Evolutionary conservation across 2,329 filamentous ascomycete species (phyloP).

Genomic region (Aspergillus pseudoterreus): DNA sequence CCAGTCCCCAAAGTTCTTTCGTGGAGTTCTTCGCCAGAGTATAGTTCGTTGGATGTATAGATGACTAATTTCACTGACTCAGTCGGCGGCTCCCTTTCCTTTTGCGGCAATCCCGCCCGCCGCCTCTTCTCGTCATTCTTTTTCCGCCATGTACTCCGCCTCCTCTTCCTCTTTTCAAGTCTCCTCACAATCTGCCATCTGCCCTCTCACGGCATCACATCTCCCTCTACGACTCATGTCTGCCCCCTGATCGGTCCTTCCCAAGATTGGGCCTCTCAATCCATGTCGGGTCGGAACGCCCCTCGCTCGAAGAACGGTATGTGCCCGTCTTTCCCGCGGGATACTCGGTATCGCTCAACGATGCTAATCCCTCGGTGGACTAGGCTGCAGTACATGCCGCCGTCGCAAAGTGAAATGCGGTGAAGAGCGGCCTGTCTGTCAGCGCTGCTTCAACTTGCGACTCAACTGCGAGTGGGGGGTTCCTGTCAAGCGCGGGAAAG

Average conservation of each 20-base stretch:
- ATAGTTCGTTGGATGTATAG: no score
- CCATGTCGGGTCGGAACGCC: constrained; percentile 35
- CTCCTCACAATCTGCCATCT: no score
- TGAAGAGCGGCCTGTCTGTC: constrained; percentile 32
- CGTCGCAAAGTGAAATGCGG: constrained; percentile 35
- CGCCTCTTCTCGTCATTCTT: no score
- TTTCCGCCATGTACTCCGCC: no score
- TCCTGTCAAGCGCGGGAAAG: constrained; percentile 24
- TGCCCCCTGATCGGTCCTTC: not conserved
- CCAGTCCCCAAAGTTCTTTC: no score
- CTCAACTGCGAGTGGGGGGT: constrained; percentile 34
- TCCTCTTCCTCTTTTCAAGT: no score
- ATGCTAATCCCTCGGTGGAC: not conserved
- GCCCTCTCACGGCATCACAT: not conserved
- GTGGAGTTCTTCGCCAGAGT: no score
- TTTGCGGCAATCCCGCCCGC: not conserved
- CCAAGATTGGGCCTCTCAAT: constrained; percentile 12
- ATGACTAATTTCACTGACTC: no score
- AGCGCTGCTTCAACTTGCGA: constrained; percentile 27
- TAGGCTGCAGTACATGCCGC: constrained; percentile 39
- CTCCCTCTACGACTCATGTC: not conserved
- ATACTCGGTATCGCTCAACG: not conserved
- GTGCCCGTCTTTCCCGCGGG: constrained; percentile 5
- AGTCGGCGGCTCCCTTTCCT: no score
- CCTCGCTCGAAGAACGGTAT: constrained; percentile 39